Evolutionary conservation across 441 rosid genomes (phyloP).

Genomic region (Pelargonium citronellum): DNA sequence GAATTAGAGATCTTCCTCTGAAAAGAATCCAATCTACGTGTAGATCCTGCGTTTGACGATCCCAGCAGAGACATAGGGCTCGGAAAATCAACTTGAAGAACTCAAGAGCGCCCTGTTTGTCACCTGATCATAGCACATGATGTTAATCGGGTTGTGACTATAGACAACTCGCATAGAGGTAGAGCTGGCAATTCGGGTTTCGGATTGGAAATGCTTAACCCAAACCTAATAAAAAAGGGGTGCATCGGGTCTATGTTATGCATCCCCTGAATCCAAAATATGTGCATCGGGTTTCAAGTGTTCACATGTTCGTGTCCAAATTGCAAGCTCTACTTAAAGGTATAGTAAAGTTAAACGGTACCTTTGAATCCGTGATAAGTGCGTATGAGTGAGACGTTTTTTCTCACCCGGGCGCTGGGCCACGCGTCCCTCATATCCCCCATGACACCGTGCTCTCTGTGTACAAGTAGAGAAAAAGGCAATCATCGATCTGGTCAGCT

Average conservation of each 20-base stretch:
- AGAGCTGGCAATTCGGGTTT: no score
- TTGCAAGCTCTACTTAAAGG: no score
- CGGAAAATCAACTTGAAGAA: slow-evolving; percentile 71
- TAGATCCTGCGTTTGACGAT: slow-evolving; percentile 91
- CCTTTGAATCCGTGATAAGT: slow-evolving; percentile 94
- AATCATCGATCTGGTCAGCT: slow-evolving; percentile 9
- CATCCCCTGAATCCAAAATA: no score
- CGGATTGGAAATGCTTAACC: no score
- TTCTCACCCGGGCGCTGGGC: slow-evolving; percentile 79
- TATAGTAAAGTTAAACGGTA: slow-evolving; percentile 16
- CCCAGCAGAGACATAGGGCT: slow-evolving; percentile 98
- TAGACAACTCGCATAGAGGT: no score
- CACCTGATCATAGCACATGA: slow-evolving; percentile 37
- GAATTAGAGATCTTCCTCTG: slow-evolving; percentile 85
- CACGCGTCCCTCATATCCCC: slow-evolving; percentile 97
- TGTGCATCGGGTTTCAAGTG: no score
- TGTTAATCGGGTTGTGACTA: background rate
- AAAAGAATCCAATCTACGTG: slow-evolving; percentile 93
- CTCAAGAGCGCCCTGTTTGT: slow-evolving; percentile 87
- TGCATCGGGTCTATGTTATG: no score
- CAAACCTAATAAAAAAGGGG: no score
- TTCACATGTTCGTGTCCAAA: no score
- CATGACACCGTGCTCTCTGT: slow-evolving; percentile 88
- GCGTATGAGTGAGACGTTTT: slow-evolving; percentile 67
- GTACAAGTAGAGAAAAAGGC: slow-evolving; percentile 16